Evolutionary conservation across 805 yeast genomes (phyloP), one percentile per base, ranked within the genome.

Genomic region (Myxozyma geophila): DNA sequence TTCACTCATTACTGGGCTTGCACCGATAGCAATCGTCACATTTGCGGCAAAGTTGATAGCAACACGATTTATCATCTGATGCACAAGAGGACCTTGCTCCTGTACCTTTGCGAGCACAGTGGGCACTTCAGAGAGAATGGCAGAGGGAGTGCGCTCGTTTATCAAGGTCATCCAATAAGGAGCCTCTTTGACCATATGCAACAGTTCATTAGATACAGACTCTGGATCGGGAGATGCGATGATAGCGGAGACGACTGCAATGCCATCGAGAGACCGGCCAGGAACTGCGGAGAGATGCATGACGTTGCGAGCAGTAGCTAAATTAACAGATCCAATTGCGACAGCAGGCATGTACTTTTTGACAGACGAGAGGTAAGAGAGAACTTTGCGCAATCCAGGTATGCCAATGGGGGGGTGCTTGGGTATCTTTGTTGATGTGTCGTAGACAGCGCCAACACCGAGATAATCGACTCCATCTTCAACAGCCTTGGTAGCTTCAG

Each of bases 1-100:
- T 71, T 90, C 96, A 19, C 95, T 87, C 97, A 92, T 92, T 19
- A 89, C 85, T 1, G 98, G 97, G 1, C 96, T 87, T 0, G 88
- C 95, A 4, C 96, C 96, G 19, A 88, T 76, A 0, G 97, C 91
- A 60, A 92, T 78, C 0, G 95, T 85, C 7, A 90, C 89, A 72
- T 92, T 92, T 6, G 98, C 97, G 62, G 92, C 87, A 72, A 90
- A 85, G 74, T 90, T 89, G 72, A 89, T 89, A 35, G 89, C 97
- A n/a, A 92, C 97, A 60, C 82, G 83, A 72, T 92, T 92, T 21
- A 97, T 92, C 63, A 92, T 87, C 70, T 92, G 96, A 72, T 92
- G 97, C 7, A 90, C 86, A 68, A 92, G 75, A 0, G 96, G 96
- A 5, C 78, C 76, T 0, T 68, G 67, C 13, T 60, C 8, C 4